A percentile compares a stretch with the other conserved stretches of the same genome.
phyloP scores from a whole-genome alignment of 1,139 yeast genomes.

The Blastobotrys indianensis region DNA sequence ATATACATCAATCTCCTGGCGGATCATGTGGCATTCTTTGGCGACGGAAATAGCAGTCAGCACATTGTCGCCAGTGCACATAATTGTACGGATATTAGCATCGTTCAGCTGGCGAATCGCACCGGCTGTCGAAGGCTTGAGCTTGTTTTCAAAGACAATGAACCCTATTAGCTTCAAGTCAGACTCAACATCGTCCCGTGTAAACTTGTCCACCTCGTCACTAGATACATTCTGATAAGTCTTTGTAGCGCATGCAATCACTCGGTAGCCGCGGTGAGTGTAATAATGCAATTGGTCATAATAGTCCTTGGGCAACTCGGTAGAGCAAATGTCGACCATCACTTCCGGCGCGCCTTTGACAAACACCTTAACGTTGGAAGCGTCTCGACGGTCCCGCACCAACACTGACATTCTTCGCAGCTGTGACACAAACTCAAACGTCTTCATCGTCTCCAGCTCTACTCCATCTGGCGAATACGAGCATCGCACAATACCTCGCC shows the following conservation, averaged over 20 bases:
- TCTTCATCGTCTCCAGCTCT: slow-evolving; percentile 52
- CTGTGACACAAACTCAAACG: slow-evolving; percentile 78
- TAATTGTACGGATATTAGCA: slow-evolving; percentile 75
- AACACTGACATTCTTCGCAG: slow-evolving; percentile 89
- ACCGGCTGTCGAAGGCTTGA: slow-evolving; percentile 60
- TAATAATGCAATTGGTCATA: slow-evolving; percentile 71
- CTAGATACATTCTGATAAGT: slow-evolving; percentile 37
- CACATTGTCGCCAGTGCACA: slow-evolving; percentile 98
- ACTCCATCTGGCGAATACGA: slow-evolving; percentile 30
- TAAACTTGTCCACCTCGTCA: slow-evolving; percentile 27
- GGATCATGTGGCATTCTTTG: slow-evolving; percentile 67
- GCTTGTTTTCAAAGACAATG: slow-evolving; percentile 84
- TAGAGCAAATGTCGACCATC: slow-evolving; percentile 70
- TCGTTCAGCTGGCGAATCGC: slow-evolving; percentile 54
- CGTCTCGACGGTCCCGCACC: slow-evolving; percentile 36
- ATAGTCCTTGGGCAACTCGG: slow-evolving; percentile 66
- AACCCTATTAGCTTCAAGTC: slow-evolving; percentile 76
- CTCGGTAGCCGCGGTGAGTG: slow-evolving; percentile 91
- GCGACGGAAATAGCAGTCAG: slow-evolving; percentile 93
- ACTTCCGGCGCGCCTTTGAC: slow-evolving; percentile 98
- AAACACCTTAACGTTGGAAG: slow-evolving; percentile 41
- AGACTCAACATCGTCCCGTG: slow-evolving; percentile 62
- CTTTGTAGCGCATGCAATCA: slow-evolving; percentile 88
- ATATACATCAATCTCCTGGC: slow-evolving; percentile 46
- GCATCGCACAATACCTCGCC: slow-evolving; percentile 39